Evolutionary conservation across 257 asterid genomes (phyloP).

Genomic region (Solanum lignicaule): DNA sequence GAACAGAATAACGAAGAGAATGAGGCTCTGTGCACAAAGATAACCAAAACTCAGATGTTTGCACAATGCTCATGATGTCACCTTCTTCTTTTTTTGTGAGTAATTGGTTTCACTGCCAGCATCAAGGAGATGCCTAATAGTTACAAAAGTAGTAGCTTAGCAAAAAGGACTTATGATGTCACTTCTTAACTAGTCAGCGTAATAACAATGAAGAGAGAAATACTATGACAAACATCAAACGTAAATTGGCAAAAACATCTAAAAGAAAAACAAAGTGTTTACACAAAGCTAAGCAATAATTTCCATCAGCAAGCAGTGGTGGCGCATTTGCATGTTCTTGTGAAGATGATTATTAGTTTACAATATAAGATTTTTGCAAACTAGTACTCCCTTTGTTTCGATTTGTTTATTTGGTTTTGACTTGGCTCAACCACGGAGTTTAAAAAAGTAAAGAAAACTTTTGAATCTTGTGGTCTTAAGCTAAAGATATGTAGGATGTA

Average conservation of each 20-base stretch:
- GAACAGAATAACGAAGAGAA: not conserved
- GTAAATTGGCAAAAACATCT: not conserved
- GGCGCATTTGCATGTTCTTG: not conserved
- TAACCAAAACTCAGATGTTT: not conserved
- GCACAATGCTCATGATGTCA: not conserved
- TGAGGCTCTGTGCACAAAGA: not conserved
- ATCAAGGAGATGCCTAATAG: not conserved
- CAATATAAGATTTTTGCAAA: not conserved
- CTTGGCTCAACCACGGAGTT: not conserved
- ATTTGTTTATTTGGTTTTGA: not conserved
- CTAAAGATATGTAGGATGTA: not conserved
- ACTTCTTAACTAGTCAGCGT: not conserved
- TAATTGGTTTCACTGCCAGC: not conserved
- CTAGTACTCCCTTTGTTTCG: not conserved
- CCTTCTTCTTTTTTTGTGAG: not conserved
- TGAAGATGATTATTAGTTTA: not conserved
- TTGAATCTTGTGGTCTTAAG: not conserved
- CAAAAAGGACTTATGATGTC: not conserved
- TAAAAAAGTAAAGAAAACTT: not conserved
- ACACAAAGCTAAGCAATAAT: not conserved
- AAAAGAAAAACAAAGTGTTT: not conserved
- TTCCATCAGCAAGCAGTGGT: not conserved
- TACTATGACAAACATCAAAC: not conserved
- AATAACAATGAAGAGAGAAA: not conserved
- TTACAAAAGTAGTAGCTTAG: not conserved